Percentiles rank a stretch among this genome's conserved stretches.
Conservation (phyloP, 2,329 filamentous ascomycete genomes). For the Trichoderma hamatum region DNA sequence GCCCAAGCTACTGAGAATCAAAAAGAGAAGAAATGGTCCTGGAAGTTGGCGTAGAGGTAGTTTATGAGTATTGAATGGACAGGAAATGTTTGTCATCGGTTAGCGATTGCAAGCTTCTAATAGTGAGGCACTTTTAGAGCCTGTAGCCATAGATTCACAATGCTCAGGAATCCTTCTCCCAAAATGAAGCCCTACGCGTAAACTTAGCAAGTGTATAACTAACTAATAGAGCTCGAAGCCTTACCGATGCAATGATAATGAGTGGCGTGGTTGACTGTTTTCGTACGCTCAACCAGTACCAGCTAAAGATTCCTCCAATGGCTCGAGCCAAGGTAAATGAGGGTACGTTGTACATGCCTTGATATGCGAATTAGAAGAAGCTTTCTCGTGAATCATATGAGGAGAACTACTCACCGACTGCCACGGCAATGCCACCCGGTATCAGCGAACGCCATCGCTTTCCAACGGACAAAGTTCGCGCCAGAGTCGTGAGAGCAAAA, state of each 20-base stretch:
- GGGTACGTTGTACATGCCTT: constrained; percentile 95
- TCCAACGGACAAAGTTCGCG: constrained; percentile 63
- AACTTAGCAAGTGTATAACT: neutral
- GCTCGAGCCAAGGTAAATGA: constrained; percentile 91
- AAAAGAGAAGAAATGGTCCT: constrained; percentile 51
- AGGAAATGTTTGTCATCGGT: neutral
- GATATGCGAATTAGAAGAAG: neutral
- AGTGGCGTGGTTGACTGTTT: constrained; percentile 69
- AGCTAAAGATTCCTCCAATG: constrained; percentile 72
- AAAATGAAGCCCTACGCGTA: constrained; percentile 74
- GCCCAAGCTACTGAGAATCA: constrained; percentile 33
- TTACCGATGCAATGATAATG: constrained; percentile 79
- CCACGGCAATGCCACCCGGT: constrained; percentile 93
- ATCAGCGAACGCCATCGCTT: constrained; percentile 73
- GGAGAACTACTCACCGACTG: constrained; percentile 64
- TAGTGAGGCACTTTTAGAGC: constrained; percentile 76
- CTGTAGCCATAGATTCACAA: constrained; percentile 83
- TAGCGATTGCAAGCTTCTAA: constrained; percentile 37
- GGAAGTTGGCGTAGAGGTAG: constrained; percentile 50
- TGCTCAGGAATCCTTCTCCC: constrained; percentile 88
- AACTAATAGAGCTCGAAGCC: constrained; percentile 29
- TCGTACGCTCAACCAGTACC: constrained; percentile 71
- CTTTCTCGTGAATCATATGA: neutral
- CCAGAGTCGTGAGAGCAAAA: constrained; percentile 70
- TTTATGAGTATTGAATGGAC: neutral